Base-by-base conservation (phyloP, 495 filamentous ascomycete species). In the Aspergillus panamensis region DNA sequence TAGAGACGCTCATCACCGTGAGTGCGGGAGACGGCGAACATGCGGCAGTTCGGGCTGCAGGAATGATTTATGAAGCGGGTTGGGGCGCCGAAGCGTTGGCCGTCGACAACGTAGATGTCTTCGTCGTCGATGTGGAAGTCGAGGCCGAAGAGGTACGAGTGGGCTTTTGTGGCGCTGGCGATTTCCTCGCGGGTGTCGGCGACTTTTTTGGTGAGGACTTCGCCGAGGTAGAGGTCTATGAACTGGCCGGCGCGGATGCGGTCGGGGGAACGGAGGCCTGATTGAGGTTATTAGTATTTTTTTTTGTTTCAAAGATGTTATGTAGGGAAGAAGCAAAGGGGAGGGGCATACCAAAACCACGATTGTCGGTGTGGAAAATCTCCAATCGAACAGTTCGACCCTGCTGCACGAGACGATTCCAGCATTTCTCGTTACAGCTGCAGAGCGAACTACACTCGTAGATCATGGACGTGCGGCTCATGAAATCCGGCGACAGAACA, bases 171-270 rank as follows among this genome's bases (percentile, higher is more conserved):
- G 60, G 75, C 51, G 66, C 68, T 57, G 29, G 80, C 77, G 33
- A 71, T 68, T 2, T 66, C 72, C 29, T 91, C 86, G 7, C 94
- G 85, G 2, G 72, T 62, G 21, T 86, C 80, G 3, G 92, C 88
- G 66, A 87, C 85, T 9, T 81, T 69, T 20, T 80, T 76, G 0
- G 88, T 90, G 59, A 97, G 88, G 25, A 96, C 82, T 67, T 97
- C 93, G 1, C 93, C 93, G 13, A 91, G 84, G 59, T 97, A 97
- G 19, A 82, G 81, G 64, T 95, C 93, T 52, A 97, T 83, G 62
- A 95, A 97, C 63, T 95, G 88, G 6, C 93, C 93, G 51, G 80
- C 77, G 55, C 80, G 75, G 20, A 98, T 83, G 20, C 82, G 72
- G 12, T 87, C 79, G 0, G 78, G 80, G 42, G 85, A 91, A 9